phyloP scores from a whole-genome alignment of 1,284 basidiomycete genomes.

The Sanguinoderma infundibulare region DNA sequence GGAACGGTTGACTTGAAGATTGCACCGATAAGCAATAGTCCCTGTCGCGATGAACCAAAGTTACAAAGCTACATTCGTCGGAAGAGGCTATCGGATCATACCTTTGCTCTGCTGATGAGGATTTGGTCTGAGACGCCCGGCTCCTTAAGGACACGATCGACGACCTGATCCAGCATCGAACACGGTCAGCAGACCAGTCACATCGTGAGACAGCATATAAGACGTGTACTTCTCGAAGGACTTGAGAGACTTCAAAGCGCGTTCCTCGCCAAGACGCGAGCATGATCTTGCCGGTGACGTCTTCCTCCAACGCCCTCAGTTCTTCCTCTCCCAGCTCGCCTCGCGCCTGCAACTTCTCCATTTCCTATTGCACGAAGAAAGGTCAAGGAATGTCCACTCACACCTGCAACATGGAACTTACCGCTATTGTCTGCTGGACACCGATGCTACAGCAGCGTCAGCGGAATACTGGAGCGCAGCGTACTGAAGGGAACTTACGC shows the following conservation, averaged over 20 bases:
- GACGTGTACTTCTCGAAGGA: conserved; percentile 65
- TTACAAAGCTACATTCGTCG: not conserved
- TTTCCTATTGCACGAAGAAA: conserved; percentile 62
- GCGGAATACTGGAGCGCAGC: not conserved
- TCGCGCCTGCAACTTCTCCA: conserved; percentile 89
- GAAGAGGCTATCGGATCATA: conserved; percentile 32
- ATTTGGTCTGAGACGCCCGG: conserved; percentile 70
- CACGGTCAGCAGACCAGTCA: not conserved
- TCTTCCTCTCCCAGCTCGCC: conserved; percentile 87
- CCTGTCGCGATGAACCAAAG: conserved; percentile 45
- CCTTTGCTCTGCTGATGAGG: conserved; percentile 83
- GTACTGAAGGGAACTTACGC: conserved; percentile 60
- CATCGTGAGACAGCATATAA: not conserved
- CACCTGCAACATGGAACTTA: conserved; percentile 12
- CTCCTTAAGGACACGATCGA: conserved; percentile 84
- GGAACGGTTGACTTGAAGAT: conserved; percentile 85
- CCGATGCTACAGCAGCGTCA: conserved; percentile 51
- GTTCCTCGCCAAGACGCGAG: conserved; percentile 96
- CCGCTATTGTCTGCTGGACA: conserved; percentile 65
- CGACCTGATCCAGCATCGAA: conserved; percentile 44
- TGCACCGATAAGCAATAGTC: conserved; percentile 80
- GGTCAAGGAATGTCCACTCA: conserved; percentile 37
- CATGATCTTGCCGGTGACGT: conserved; percentile 95
- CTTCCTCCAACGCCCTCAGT: conserved; percentile 87
- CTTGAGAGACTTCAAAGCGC: conserved; percentile 89